Evolutionary conservation across 2,329 filamentous ascomycete genomes (phyloP).

Genomic region (Epichloe aotearoae): DNA sequence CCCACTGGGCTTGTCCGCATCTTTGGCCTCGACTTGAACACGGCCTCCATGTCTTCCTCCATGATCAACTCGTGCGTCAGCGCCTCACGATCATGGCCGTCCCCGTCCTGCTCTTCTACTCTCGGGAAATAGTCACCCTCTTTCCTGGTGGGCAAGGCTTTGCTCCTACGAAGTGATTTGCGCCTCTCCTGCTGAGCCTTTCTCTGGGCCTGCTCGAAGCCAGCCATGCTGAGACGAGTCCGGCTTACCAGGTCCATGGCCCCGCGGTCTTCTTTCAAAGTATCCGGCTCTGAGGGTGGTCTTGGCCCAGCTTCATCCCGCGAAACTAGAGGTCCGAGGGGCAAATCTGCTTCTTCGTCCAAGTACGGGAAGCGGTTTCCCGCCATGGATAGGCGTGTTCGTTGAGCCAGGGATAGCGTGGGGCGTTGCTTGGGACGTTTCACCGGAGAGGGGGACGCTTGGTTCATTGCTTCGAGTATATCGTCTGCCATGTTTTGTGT

Average conservation of each 20-base stretch:
- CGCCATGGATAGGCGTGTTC: constrained; percentile 71
- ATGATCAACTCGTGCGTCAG: constrained; percentile 56
- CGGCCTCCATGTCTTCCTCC: constrained; percentile 64
- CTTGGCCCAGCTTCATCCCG: neutral
- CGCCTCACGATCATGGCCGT: constrained; percentile 25
- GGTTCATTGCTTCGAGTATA: constrained; percentile 41
- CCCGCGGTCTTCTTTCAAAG: constrained; percentile 7
- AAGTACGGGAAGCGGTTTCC: constrained; percentile 32
- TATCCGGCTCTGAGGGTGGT: neutral
- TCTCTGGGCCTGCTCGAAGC: constrained; percentile 46
- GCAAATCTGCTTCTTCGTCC: constrained; percentile 18
- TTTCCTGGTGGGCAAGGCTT: constrained; percentile 20
- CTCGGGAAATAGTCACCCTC: constrained; percentile 34
- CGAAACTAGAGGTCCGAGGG: constrained; percentile 6
- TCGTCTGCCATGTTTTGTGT: constrained; percentile 41
- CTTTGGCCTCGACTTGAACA: constrained; percentile 75
- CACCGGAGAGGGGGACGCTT: constrained; percentile 42
- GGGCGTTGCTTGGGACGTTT: constrained; percentile 37
- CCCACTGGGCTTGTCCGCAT: constrained; percentile 61
- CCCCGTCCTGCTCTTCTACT: constrained; percentile 30
- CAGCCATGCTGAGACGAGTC: constrained; percentile 48
- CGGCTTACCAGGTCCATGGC: constrained; percentile 39
- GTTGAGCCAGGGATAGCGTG: constrained; percentile 55
- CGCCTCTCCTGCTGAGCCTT: constrained; percentile 46
- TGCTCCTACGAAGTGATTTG: constrained; percentile 35